Base-by-base conservation (phyloP, 2,329 filamentous ascomycete species). In the Aspergillus sp. region DNA sequence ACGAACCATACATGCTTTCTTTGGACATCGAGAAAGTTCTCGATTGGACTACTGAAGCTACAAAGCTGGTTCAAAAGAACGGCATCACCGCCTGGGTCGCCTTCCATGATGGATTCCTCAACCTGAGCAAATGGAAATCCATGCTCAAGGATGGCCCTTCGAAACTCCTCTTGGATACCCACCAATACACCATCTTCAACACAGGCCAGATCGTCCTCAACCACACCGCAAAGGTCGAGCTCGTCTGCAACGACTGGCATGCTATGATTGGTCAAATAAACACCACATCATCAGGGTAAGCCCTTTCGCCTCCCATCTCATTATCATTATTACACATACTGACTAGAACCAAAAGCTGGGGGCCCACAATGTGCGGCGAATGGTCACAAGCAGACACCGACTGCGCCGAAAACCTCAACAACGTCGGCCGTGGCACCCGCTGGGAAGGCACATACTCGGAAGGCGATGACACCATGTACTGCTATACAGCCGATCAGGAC, bases 101-200 rank as follows among this genome's bases (percentile, higher is more conserved):
- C 40, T 95, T 99, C 69, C 93, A 93, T 55, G 95, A 99, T 75
- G 95, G 95, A 23, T 99, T 99, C 80, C 86, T 96, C 77, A 93
- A 93, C 11, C 84, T 98, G 4, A 82, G 83, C 64, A 93, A 96
- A 69, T 99, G 95, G 95, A 87, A 96, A 72, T 91, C 90, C 41
- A 83, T 90, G 72, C 84, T 98, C 65, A 84, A 89, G 64, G 81
- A 83, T 21, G 84, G 90, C 69, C 81, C 88, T 47, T 84, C 87
- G 62, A 70, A 73, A 21, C 81, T 98, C 63, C 84, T 96, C 17
- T 85, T 99, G n/a, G 95, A 99, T 76, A 95, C 96, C 39, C 95
- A 99, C 77, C 93, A 98, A 75, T 99, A 99, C 75, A 91, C 96
- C 69, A 97, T 97, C 74, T 99, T 99, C 83, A 97, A 99, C 81